Base-by-base conservation (phyloP, 1,284 basidiomycete species). In the Anthracocystis walkeri region DNA sequence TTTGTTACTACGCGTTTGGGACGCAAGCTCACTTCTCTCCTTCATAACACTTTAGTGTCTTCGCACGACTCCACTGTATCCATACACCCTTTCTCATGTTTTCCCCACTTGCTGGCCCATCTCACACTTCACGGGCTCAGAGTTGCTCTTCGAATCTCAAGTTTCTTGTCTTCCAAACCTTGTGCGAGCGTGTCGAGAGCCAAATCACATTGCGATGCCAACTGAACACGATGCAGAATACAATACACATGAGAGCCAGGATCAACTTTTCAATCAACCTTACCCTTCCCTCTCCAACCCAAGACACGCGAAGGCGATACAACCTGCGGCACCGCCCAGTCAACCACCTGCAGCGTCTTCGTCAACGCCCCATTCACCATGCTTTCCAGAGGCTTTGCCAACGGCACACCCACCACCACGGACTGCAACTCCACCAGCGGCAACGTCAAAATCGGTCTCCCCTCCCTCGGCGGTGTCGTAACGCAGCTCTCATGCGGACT, bases 401-500 rank as follows among this genome's bases (percentile, higher is more conserved):
- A 25, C 33, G 69, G 64, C 18, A 66, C 41, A 3, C 35, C 21
- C 27, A 66, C 10, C 21, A 54, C 51, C 8, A 12, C 38, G 12
- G 51, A n/a, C 21, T 40, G 51, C 41, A 62, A 44, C 2, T 46
- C 46, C n/a, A 65, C 29, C 14, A 74, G n/a, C 20, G 53, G 7
- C 21, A 54, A 27, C 5, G n/a, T 49, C 46, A 45, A 42, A 3
- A 46, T 23, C 20, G 58, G 51, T 6, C 25, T 27, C 0, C 29
- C 60, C 23, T 61, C 48, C n/a, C 12, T 48, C 44, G 58, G 63
- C 18, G 58, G 2, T 7, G 57, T 57, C 18, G 65, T 42, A 16
- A 23, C 50, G 51, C 61, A 68, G 48, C 65, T 69, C 55, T 68
- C 55, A 44, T 74, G 71, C 54, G 58, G 58, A 18, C 56, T 61